Base-by-base conservation (phyloP, 2,329 filamentous ascomycete genomes). In the Xylariaceae sp. region DNA sequence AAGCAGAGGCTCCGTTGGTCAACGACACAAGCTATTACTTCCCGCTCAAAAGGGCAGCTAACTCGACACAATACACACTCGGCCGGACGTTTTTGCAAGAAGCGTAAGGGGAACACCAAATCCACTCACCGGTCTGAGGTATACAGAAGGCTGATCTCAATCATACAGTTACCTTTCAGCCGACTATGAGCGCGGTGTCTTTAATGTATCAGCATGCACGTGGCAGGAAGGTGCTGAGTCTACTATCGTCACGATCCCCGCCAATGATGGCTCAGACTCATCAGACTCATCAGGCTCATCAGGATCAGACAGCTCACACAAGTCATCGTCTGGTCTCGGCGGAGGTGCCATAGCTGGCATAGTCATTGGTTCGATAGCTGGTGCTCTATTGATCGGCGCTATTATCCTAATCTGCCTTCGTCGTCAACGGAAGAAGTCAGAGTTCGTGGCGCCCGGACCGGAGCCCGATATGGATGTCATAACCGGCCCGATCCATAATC, bases 171-270 rank as follows among this genome's bases (percentile, higher is more conserved):
- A 68, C 49, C 61, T 66, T 38, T 62, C 69, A 2, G 68, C 64
- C 33, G 68, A 74, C 55, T 73, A 73, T 47, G 70, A 73, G 53
- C 68, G 68, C 17, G 61, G 58, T 0, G 57, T 58, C 3, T 74
- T 74, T 47, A 72, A 71, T 39, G 63, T 74, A 1, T 70, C 66
- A 1, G 62, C 66, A 7, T 70, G 67, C 52, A 50, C 55, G 7
- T 71, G 66, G 66, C 55, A 58, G 33, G 60, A 67, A 44, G 64
- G 66, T n/a, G 61, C 66, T 7, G 43, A 60, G 22, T 57, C 66
- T 42, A 64, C 61, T 22, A 61, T 69, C 35, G 55, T 69, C 18
- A 58, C 64, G 5, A 67, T 68, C 17, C 30, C 56, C 27, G 58
- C 65, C 5, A 5, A 12, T 6, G 14, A 33, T 5, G 18, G 31